These are phyloP conservation scores for Ambrosia trifida DNA, from an alignment of 129 eudicot species.

Conservation along the genomic window DNA sequence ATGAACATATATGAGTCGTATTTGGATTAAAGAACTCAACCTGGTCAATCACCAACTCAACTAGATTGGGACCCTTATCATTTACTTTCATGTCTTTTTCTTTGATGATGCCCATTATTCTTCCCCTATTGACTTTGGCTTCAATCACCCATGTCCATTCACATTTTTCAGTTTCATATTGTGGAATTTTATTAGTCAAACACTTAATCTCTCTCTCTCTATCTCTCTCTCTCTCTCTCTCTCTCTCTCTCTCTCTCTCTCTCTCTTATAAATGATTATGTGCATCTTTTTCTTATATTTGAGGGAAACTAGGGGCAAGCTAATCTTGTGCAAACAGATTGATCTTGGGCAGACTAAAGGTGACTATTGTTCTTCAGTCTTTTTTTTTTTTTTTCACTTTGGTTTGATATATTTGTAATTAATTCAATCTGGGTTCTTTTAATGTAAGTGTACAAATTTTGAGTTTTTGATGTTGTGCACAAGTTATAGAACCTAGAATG, in stretches of 20 bases:
- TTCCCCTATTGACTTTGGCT: too few relatives aligned
- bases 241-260: too few relatives aligned
- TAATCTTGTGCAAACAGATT: constrained; percentile 4
- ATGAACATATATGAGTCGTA: too few relatives aligned
- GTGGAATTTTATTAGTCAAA: neutral
- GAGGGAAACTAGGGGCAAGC: neutral
- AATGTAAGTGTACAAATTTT: constrained; percentile 20
- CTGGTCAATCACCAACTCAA: too few relatives aligned
- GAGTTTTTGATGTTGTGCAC: constrained; percentile 11
- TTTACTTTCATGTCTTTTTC: too few relatives aligned
- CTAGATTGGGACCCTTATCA: too few relatives aligned
- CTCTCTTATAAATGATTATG: too few relatives aligned
- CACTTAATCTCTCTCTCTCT: neutral
- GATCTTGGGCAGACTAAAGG: constrained; percentile 24
- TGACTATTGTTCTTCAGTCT: constrained; percentile 1
- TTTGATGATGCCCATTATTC: too few relatives aligned
- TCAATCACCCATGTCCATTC: too few relatives aligned
- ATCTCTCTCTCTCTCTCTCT: too few relatives aligned
- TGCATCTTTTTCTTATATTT: neutral
- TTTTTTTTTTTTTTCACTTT: neutral
- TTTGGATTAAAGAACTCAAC: too few relatives aligned
- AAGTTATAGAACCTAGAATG: constrained; percentile 4
- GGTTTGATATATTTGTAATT: constrained; percentile 18
- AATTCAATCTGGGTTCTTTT: constrained; percentile 11
- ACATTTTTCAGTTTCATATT: constrained; percentile 1